Percentiles rank a stretch among this genome's conserved stretches.
Conservation (phyloP, 352 stramenopile genomes). For the Globisporangium uncinulatum region DNA sequence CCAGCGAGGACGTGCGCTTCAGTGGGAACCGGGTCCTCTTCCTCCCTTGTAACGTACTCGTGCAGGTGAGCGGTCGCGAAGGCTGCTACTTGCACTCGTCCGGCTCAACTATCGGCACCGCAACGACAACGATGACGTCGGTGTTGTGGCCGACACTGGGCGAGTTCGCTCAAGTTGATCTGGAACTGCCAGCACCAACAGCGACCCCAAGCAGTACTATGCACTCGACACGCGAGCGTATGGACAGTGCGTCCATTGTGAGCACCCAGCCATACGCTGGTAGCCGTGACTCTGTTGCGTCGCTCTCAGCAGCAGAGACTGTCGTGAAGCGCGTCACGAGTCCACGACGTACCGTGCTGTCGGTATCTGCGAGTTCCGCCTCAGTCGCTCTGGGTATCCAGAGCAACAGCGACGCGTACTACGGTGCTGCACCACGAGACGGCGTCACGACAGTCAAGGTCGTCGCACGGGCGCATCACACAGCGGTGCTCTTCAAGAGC, state of each 20-base stretch:
- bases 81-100: constrained; percentile 34
- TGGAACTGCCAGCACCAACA: constrained; percentile 17
- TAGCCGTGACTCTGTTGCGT: constrained; percentile 10
- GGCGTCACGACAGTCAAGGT: constrained; percentile 32
- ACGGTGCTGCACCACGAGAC: constrained; percentile 9
- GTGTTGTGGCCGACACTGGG: constrained; percentile 16
- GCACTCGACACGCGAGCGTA: background rate
- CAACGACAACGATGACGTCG: background rate
- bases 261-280: background rate
- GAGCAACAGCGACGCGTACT: constrained; percentile 3
- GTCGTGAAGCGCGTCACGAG: constrained; percentile 4
- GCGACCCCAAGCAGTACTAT: constrained; percentile 19
- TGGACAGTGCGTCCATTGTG: background rate
- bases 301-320: constrained; percentile 20
- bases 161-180: constrained; percentile 35
- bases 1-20: constrained; percentile 41
- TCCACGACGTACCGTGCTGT: constrained; percentile 11
- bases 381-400: constrained; percentile 4
- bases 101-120: constrained; percentile 6
- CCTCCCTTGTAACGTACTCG: constrained; percentile 28
- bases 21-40: constrained; percentile 32
- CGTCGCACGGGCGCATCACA: constrained; percentile 30
- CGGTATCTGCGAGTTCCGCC: background rate
- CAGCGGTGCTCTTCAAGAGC: constrained; percentile 39
- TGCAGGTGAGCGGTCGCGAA: constrained; percentile 41